Conservation (phyloP, 1,284 basidiomycete genomes). For the Cutaneotrichosporon spelunceum region DNA sequence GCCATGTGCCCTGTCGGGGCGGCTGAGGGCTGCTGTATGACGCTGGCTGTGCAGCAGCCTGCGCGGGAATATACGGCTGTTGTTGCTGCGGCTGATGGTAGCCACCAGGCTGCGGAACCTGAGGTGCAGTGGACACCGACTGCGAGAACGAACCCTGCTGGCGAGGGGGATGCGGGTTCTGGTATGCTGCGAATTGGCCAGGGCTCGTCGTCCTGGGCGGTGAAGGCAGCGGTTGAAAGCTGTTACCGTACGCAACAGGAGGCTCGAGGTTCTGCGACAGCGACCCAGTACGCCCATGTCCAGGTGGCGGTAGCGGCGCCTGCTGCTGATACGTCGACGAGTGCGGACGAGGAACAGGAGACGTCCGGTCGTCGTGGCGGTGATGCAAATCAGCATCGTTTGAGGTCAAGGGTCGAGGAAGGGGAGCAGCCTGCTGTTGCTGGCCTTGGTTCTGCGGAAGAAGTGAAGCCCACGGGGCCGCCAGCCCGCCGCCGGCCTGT, state of each 20-base stretch:
- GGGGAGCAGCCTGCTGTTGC: constrained; percentile 5
- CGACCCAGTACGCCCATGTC: constrained; percentile 13
- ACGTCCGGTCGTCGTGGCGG: neutral
- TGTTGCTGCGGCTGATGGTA: constrained; percentile 1
- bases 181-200: neutral
- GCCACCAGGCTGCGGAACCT: neutral
- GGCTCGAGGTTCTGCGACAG: constrained; percentile 8
- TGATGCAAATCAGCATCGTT: constrained; percentile 4
- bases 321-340: neutral
- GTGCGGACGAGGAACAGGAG: neutral
- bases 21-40: constrained; percentile 10
- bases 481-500: constrained; percentile 21
- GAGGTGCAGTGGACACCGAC: neutral
- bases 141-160: constrained; percentile 1
- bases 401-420: constrained; percentile 9
- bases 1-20: neutral
- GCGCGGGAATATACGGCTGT: constrained; percentile 8
- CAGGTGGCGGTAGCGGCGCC: neutral
- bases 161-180: neutral
- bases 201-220: neutral
- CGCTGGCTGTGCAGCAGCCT: constrained; percentile 6
- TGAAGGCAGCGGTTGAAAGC: neutral
- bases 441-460: constrained; percentile 30
- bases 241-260: neutral
- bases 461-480: constrained; percentile 34